Conservation (phyloP, 2,329 filamentous ascomycete genomes). For the Scopulariopsis brevicaulis region DNA sequence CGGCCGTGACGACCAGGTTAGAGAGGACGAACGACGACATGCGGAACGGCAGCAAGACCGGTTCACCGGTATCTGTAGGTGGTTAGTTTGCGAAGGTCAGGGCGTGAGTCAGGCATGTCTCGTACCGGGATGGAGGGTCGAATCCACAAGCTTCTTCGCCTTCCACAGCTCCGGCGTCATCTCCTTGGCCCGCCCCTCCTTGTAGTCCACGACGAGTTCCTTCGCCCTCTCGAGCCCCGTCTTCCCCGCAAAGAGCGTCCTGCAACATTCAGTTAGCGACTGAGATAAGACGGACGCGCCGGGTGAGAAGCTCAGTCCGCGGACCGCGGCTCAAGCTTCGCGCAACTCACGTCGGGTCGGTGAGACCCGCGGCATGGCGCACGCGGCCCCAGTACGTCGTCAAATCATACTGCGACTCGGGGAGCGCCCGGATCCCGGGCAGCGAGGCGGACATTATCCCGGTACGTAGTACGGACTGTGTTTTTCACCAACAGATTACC, state of each 20-base stretch:
- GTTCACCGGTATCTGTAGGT: slow-evolving; percentile 70
- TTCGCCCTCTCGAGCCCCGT: slow-evolving; percentile 80
- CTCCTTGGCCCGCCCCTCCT: slow-evolving; percentile 62
- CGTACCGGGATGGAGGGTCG: slow-evolving; percentile 87
- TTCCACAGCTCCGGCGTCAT: slow-evolving; percentile 91
- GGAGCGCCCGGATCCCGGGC: slow-evolving; percentile 66
- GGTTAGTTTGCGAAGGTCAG: background rate
- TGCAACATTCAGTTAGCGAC: slow-evolving; percentile 22
- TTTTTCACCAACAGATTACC: background rate
- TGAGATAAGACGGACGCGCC: background rate
- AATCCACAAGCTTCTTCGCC: slow-evolving; percentile 95
- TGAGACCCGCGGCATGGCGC: slow-evolving; percentile 75
- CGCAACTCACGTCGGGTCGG: slow-evolving; percentile 72
- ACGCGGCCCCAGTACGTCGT: slow-evolving; percentile 92
- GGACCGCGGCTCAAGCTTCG: background rate
- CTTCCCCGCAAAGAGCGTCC: slow-evolving; percentile 73
- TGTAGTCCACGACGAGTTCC: slow-evolving; percentile 70
- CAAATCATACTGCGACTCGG: slow-evolving; percentile 85
- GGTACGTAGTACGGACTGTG: background rate
- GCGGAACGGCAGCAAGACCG: slow-evolving; percentile 88
- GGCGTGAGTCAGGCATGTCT: background rate
- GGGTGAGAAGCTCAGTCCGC: background rate
- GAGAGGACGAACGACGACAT: slow-evolving; percentile 95
- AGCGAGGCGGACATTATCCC: slow-evolving; percentile 51
- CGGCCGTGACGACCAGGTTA: slow-evolving; percentile 87